Base-by-base conservation (phyloP, 1,139 yeast genomes). In the Taiozyma onychis region DNA sequence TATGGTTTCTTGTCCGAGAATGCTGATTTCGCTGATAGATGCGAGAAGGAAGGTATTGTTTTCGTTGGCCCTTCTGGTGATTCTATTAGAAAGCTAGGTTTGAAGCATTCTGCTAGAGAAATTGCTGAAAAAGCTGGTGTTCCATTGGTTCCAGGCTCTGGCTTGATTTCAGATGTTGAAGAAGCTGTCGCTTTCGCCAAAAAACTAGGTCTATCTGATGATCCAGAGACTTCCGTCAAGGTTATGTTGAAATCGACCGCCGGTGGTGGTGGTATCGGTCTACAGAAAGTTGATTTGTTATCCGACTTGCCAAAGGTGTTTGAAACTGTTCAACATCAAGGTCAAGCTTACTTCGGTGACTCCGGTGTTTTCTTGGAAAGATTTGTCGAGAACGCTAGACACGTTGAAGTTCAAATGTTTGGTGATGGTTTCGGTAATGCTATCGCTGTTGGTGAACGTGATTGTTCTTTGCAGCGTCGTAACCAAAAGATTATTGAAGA, bases 181-280 rank as follows among this genome's bases (percentile, higher is more conserved):
- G 96, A 88, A 61, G 98, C 98, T 4, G 73, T 75, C 52, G 76
- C 72, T 53, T 79, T 85, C 56, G 98, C 97, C n/a, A 83, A 79
- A 24, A 73, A 80, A 58, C 75, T 93, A 50, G 68, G 66, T 18
- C 43, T 61, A 35, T 60, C 65, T 11, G 89, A 83, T 55, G 93
- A 88, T 63, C 98, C 99, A 27, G 57, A 58, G 44, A 61, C 61
- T 42, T 61, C 65, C 6, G 61, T 60, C 28, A 61, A 61, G 52
- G 80, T 93, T 44, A 93, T 93, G 98, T 88, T 93, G 49, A 93
- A 93, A 70, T 87, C 96, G 22, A 91, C 98, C 54, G 98, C 98
- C 37, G 99, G 99, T 67, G 99, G 99, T 62, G 99, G 99, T 68
- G 99, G 99, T 70, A 93, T 91, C 63, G 99, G 99, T 57, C 75